Evolutionary conservation across 2,329 filamentous ascomycete species (phyloP).

Genomic region (Cercospora sesami): DNA sequence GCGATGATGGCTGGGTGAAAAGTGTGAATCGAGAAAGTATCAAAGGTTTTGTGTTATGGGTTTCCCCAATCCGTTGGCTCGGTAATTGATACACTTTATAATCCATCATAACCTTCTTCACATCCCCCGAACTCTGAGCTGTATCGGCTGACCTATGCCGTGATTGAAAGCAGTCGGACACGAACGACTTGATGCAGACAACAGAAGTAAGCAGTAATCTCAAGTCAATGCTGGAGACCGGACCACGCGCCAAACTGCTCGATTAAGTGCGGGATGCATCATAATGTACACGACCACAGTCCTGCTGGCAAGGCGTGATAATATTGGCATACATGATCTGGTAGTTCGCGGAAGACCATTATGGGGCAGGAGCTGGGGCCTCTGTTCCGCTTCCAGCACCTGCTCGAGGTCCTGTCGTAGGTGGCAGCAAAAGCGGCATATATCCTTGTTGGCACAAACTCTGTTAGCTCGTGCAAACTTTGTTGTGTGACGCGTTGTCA

Average conservation of each 20-base stretch:
- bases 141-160: background rate
- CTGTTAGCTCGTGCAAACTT: slow-evolving; percentile 35
- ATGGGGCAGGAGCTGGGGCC: slow-evolving; percentile 17
- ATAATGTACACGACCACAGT: background rate
- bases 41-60: background rate
- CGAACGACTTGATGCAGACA: background rate
- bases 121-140: background rate
- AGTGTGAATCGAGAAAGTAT: background rate
- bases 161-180: background rate
- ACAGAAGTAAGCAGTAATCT: background rate
- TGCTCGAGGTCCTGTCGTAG: slow-evolving; percentile 40
- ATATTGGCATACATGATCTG: background rate
- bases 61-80: background rate
- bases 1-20: background rate
- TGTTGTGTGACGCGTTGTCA: background rate
- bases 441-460: slow-evolving; percentile 47
- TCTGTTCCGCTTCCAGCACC: slow-evolving; percentile 15
- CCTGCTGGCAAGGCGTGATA: background rate
- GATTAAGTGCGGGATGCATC: background rate
- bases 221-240: background rate
- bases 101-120: background rate
- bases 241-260: background rate
- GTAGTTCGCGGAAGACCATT: background rate
- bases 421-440: slow-evolving; percentile 65
- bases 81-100: slow-evolving; percentile 9